Evolutionary conservation across 768 basidiomycete species (phyloP), one percentile per base, ranked within the genome.

Genomic region (Kwoniella heveanensis): DNA sequence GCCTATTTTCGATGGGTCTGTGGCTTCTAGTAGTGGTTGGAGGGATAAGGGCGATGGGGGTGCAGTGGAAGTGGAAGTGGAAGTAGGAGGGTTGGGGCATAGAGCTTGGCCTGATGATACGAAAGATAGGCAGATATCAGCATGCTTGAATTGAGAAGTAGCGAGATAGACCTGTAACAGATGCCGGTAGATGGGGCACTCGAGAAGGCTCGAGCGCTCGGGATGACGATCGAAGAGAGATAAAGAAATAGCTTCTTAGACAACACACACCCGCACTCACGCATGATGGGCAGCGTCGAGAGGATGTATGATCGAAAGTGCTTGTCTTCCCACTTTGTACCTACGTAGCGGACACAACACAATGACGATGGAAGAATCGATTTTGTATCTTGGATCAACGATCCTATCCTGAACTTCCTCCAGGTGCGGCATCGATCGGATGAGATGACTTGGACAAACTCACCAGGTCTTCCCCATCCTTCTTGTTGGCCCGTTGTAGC

Each of bases 401-500:
- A n/a, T n/a, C n/a, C n/a, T n/a, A n/a, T n/a, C n/a, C n/a, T n/a
- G n/a, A n/a, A n/a, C n/a, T n/a, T n/a, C n/a, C n/a, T n/a, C n/a
- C n/a, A n/a, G n/a, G n/a, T n/a, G n/a, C n/a, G n/a, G n/a, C n/a
- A n/a, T n/a, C n/a, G n/a, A n/a, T n/a, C n/a, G n/a, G n/a, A n/a
- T n/a, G n/a, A n/a, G n/a, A n/a, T n/a, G n/a, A n/a, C n/a, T n/a
- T n/a, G n/a, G n/a, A n/a, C n/a, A n/a, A 12, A 72, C 73, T 44
- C 19, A 71, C 79, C 77, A 26, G 79, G 79, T 57, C 75, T 39
- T 7, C 79, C 79, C 79, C 79, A 80, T 22, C 79, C 79, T 66
- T 79, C 78, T 50, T 80, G 79, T 25, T 69, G 60, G 1, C 73
- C 75, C 29, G 70, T 73, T 4, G 79, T 80, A 13, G 79, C 77